A percentile compares a stretch with the other conserved stretches of the same genome.
These are phyloP conservation scores for Acacia acuminata DNA, from an alignment of 306 rosid species.

Conservation along the genomic window DNA sequence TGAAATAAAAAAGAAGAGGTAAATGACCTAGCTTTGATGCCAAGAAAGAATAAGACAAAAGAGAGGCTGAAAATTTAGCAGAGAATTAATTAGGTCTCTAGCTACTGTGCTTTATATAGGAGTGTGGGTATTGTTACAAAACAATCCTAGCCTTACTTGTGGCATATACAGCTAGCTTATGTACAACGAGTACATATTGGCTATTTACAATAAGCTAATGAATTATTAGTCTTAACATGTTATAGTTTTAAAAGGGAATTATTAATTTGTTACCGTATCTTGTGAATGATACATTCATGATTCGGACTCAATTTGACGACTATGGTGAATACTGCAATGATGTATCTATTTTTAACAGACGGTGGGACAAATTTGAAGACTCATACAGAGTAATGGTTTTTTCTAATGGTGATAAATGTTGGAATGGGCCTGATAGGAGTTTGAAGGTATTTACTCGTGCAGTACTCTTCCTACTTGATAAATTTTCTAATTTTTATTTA, in stretches of 20 bases:
- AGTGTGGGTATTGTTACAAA: too few species aligned
- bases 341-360: constrained; percentile 47
- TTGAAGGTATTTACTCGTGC: constrained; percentile 63
- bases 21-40: too few species aligned
- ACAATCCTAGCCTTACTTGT: too few species aligned
- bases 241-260: not conserved
- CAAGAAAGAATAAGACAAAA: too few species aligned
- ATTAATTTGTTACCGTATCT: not conserved
- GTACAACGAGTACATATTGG: too few species aligned
- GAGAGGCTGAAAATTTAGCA: too few species aligned
- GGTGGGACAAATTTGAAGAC: constrained; percentile 96
- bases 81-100: too few species aligned
- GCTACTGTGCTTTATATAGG: too few species aligned
- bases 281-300: not conserved
- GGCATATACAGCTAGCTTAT: too few species aligned
- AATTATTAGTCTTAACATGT: too few species aligned
- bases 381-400: constrained; percentile 78
- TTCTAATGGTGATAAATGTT: constrained; percentile 87
- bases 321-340: constrained; percentile 1
- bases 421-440: constrained; percentile 99
- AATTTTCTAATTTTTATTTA: not conserved
- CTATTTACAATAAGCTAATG: too few species aligned
- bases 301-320: not conserved
- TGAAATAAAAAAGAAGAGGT: too few species aligned
- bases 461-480: not conserved